Base-by-base conservation (phyloP, 2,329 filamentous ascomycete genomes). In the Aspergillus brasiliensis region DNA sequence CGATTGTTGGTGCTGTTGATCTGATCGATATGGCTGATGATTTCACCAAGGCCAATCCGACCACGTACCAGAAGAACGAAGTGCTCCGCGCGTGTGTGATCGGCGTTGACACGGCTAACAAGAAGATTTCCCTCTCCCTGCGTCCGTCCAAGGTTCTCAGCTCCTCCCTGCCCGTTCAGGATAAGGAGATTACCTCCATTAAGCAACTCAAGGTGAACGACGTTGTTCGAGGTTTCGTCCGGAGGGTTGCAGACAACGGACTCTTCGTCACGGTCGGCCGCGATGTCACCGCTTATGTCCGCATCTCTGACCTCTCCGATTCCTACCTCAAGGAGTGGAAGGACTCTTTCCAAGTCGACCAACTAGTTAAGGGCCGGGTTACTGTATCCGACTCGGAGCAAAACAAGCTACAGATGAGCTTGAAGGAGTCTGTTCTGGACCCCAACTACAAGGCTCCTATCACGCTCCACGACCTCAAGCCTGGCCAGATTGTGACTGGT, bases 281-380 rank as follows among this genome's bases (percentile, higher is more conserved):
- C 17, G 87, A 89, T 63, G 83, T 97, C 17, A 91, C 90, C 52
- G 93, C 88, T 0, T 89, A 93, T 69, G 90, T 97, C 51, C 89
- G 91, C 67, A 89, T 98, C 56, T 86, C 90, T 8, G 93, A 98
- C 73, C 83, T 99, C 13, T 97, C 93, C 0, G 95, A 99, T 73
- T 85, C 86, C 7, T 99, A 88, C 74, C 80, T 99, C 69, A 98
- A 98, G 77, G 91, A 98, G 62, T 99, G 95, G 95, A 96, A 97
- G 79, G 86, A 91, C 37, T 82, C 88, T 47, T 97, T 94, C 78
- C 88, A 95, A 69, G 80, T 94, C 51, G 92, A 96, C 69, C 92
- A 98, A 76, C 83, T 99, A 5, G 92, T 99, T 56, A 92, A 90
- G 76, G 95, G 92, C 54, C 91, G 94, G 65, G 83, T 99, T 61